Conservation (phyloP, 2,329 filamentous ascomycete genomes). For the Nakataea oryzae region DNA sequence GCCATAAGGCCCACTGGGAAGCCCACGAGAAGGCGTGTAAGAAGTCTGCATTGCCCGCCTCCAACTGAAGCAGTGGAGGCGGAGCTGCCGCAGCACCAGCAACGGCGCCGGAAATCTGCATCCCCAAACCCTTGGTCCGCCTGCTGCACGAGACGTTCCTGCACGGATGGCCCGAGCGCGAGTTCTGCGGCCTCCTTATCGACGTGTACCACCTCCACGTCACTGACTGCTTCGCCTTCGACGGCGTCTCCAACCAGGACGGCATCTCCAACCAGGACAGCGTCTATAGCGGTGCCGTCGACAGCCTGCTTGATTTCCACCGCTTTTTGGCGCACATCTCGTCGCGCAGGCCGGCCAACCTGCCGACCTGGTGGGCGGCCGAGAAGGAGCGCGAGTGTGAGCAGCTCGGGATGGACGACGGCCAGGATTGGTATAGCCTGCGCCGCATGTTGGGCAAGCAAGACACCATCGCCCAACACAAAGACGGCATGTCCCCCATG, state of each 20-base stretch:
- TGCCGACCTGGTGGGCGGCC: conserved; percentile 33
- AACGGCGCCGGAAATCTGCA: not conserved
- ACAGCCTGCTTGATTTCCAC: conserved; percentile 21
- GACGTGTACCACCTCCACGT: conserved; percentile 36
- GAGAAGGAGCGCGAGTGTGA: conserved; percentile 27
- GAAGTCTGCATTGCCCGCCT: conserved; percentile 6
- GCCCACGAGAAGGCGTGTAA: conserved; percentile 33
- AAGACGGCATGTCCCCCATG: conserved; percentile 32
- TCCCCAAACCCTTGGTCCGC: conserved; percentile 25
- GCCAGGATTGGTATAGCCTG: conserved; percentile 18
- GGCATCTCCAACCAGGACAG: conserved; percentile 10
- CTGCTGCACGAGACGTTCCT: conserved; percentile 30
- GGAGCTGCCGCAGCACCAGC: not conserved
- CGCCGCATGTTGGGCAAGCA: conserved; percentile 17
- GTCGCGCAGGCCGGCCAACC: conserved; percentile 13
- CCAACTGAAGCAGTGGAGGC: no score
- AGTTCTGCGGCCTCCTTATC: conserved; percentile 33
- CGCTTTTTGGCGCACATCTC: conserved; percentile 22
- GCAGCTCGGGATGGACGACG: conserved; percentile 16
- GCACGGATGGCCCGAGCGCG: conserved; percentile 28
- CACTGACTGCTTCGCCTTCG: conserved; percentile 22
- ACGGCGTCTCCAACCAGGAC: conserved; percentile 11
- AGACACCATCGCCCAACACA: conserved; percentile 30
- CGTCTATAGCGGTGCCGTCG: conserved; percentile 8
- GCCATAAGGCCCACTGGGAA: conserved; percentile 41